Conservation (phyloP, 495 filamentous ascomycete species). For the Podospora comata region DNA sequence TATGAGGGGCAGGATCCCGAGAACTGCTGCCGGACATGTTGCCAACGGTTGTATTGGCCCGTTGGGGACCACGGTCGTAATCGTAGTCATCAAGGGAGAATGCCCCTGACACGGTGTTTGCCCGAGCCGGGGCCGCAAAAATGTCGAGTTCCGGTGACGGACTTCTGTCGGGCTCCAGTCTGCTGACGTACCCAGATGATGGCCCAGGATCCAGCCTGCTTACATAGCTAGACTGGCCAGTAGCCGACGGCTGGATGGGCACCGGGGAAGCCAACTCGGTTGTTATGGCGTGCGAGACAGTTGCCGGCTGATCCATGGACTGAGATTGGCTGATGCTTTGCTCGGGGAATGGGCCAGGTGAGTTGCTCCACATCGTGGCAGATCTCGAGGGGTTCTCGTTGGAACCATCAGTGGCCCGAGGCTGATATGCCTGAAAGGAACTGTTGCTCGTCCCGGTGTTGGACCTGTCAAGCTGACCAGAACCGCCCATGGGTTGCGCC, state of each 20-base stretch:
- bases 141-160: neutral
- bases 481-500: neutral
- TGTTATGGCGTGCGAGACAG: neutral
- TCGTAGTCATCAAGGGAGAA: slow-evolving; percentile 5
- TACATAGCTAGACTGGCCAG: neutral
- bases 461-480: neutral
- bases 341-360: neutral
- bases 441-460: neutral
- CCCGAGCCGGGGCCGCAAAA: neutral
- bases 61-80: neutral
- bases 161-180: neutral
- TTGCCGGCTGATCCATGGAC: neutral
- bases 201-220: neutral
- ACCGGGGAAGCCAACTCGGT: neutral
- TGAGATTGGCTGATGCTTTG: neutral
- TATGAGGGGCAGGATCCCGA: neutral
- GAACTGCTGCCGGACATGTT: neutral
- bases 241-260: neutral
- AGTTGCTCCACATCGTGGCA: neutral
- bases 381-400: neutral
- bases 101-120: neutral
- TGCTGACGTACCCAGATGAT: neutral
- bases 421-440: neutral
- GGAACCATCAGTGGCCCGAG: neutral
- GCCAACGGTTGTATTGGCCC: neutral